phyloP scores from a whole-genome alignment of 2,329 filamentous ascomycete genomes.

The Colletotrichum viniferum region DNA sequence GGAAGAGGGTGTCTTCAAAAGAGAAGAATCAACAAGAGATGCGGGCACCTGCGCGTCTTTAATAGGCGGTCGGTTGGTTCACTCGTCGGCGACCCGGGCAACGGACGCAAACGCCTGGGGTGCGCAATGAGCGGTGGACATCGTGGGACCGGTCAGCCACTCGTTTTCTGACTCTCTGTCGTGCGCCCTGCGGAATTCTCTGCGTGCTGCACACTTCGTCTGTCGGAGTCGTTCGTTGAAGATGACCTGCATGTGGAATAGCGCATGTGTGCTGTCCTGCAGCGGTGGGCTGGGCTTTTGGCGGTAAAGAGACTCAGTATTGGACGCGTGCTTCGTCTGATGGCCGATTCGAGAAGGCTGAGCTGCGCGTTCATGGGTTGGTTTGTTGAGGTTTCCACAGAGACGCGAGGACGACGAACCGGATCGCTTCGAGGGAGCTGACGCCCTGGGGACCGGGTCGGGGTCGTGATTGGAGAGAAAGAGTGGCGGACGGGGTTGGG shows the following conservation, averaged over 20 bases:
- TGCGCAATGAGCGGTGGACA: slow-evolving; percentile 9
- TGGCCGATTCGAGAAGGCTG: neutral
- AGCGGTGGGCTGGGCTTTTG: slow-evolving; percentile 1
- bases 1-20: slow-evolving; percentile 17
- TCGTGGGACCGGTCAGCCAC: neutral
- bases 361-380: neutral
- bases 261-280: neutral
- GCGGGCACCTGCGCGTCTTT: slow-evolving; percentile 3
- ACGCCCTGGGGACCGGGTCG: neutral
- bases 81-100: neutral
- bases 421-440: neutral
- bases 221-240: neutral
- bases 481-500: neutral
- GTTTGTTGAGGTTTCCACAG: slow-evolving; percentile 5
- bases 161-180: neutral
- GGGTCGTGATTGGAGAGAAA: slow-evolving; percentile 3
- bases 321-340: slow-evolving; percentile 1
- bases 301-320: neutral
- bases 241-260: neutral
- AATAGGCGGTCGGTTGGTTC: slow-evolving; percentile 4
- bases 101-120: neutral
- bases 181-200: neutral
- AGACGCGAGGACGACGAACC: neutral
- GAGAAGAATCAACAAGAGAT: neutral
- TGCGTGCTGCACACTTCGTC: neutral